Conservation (phyloP, 2,329 filamentous ascomycete genomes). For the Fusarium virguliforme region DNA sequence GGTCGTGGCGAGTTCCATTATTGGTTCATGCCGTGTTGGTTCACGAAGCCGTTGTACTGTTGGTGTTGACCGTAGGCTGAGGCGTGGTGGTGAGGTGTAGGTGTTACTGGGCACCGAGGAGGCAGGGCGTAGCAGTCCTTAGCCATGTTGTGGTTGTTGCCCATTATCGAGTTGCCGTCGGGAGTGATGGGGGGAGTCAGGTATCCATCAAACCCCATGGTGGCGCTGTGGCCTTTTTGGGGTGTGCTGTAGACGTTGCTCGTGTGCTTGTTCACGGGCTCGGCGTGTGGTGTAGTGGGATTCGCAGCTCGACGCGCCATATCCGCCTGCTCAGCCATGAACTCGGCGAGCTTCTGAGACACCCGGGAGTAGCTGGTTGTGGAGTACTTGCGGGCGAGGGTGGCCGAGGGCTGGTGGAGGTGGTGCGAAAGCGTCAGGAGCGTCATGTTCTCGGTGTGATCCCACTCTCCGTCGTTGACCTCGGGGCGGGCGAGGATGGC, state of each 20-base stretch:
- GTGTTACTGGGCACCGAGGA: slow-evolving; percentile 74
- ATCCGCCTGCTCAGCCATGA: slow-evolving; percentile 73
- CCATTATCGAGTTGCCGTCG: slow-evolving; percentile 73
- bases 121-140: slow-evolving; percentile 67
- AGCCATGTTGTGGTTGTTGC: slow-evolving; percentile 59
- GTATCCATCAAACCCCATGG: slow-evolving; percentile 80
- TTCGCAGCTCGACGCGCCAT: slow-evolving; percentile 65
- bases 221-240: slow-evolving; percentile 79
- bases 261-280: slow-evolving; percentile 68
- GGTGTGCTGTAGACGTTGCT: slow-evolving; percentile 81
- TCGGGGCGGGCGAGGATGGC: slow-evolving; percentile 89
- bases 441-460: slow-evolving; percentile 78
- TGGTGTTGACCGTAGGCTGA: slow-evolving; percentile 53
- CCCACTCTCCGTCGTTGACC: slow-evolving; percentile 83
- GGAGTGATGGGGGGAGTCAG: slow-evolving; percentile 90
- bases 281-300: slow-evolving; percentile 74
- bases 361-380: slow-evolving; percentile 68
- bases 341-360: slow-evolving; percentile 70
- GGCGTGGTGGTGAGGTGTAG: slow-evolving; percentile 67
- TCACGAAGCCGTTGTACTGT: slow-evolving; percentile 59
- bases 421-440: slow-evolving; percentile 73
- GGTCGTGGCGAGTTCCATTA: slow-evolving; percentile 55
- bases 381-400: slow-evolving; percentile 73
- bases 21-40: slow-evolving; percentile 62
- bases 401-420: slow-evolving; percentile 72